Conservation (phyloP, 441 rosid genomes). For the Rhodomyrtus psidioides region DNA sequence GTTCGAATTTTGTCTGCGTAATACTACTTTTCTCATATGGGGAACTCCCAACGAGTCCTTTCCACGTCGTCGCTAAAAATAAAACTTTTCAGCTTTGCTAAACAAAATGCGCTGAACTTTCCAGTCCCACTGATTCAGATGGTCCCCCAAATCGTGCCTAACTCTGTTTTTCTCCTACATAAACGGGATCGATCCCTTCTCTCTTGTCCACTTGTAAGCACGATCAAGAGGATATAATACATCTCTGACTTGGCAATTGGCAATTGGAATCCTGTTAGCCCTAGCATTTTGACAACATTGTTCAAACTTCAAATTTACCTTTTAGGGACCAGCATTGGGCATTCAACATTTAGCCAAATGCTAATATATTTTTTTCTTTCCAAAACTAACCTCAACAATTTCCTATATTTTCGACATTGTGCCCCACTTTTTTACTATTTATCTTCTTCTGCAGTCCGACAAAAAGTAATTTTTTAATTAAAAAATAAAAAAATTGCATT, state of each 20-base stretch:
- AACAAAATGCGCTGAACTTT: not conserved
- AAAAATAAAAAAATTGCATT: too few species aligned
- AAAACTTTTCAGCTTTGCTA: not conserved
- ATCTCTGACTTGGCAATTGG: not conserved
- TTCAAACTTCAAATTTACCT: too few species aligned
- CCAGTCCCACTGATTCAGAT: not conserved
- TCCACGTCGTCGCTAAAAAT: rapidly evolving
- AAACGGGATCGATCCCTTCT: not conserved
- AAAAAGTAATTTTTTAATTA: too few species aligned
- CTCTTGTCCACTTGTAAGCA: not conserved
- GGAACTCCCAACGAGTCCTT: not conserved
- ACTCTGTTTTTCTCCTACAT: too few species aligned
- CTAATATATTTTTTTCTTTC: too few species aligned
- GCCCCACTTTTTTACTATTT: too few species aligned
- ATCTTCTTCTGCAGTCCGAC: too few species aligned
- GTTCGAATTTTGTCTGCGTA: not conserved
- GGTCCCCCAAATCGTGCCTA: not conserved
- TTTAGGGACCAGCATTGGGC: too few species aligned
- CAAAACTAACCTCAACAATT: too few species aligned
- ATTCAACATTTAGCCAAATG: too few species aligned
- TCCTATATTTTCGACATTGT: too few species aligned
- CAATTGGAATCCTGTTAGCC: not conserved
- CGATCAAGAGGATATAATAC: not conserved
- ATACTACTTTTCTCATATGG: not conserved
- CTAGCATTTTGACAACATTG: not conserved